phyloP scores from a whole-genome alignment of 805 yeast species.

The Kluyveromyces aestuarii region DNA sequence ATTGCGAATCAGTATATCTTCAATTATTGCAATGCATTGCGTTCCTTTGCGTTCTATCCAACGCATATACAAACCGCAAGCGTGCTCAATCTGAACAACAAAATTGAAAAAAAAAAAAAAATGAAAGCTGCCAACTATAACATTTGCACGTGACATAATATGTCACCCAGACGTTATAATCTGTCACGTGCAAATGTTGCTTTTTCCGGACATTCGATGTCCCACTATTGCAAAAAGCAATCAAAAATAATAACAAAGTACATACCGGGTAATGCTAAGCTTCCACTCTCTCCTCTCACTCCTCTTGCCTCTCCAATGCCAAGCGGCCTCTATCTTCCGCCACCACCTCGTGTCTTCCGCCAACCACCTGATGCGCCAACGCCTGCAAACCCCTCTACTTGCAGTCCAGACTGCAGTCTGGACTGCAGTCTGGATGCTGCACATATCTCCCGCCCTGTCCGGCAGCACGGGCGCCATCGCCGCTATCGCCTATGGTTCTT shows the following conservation, averaged over 20 bases:
- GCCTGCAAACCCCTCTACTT: neutral
- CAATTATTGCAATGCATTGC: no score
- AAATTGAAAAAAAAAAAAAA: constrained; percentile 1
- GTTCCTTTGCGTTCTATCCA: no score
- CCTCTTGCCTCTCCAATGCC: neutral
- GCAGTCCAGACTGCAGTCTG: no score
- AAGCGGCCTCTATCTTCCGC: neutral
- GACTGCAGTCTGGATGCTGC: neutral
- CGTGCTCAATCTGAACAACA: no score
- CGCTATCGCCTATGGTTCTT: neutral
- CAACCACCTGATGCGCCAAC: neutral
- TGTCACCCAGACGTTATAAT: no score
- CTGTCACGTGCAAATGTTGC: neutral
- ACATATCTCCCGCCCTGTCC: neutral
- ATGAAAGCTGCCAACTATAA: neutral
- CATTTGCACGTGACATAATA: neutral
- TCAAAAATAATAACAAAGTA: no score
- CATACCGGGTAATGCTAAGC: neutral
- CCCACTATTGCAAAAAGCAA: neutral
- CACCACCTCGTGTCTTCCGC: neutral
- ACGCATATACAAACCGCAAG: no score
- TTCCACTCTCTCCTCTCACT: neutral
- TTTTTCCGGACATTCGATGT: neutral
- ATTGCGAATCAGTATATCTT: no score
- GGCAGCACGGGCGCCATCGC: neutral